Evolutionary conservation across 495 filamentous ascomycete species (phyloP).

Genomic region (Neurospora sp.): DNA sequence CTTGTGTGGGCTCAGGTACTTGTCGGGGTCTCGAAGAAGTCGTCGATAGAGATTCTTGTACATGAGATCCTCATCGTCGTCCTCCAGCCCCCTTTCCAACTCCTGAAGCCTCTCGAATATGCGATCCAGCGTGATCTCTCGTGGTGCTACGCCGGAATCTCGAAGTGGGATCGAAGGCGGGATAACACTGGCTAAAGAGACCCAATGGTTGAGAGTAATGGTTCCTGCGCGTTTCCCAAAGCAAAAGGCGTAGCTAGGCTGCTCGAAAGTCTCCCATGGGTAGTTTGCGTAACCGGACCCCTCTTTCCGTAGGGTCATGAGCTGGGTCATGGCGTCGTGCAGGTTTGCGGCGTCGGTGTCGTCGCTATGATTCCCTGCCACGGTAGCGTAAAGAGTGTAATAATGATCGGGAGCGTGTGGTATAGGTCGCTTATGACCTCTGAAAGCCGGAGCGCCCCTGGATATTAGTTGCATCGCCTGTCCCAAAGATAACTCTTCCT

Average conservation of each 20-base stretch:
- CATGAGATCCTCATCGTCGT: slow-evolving; percentile 43
- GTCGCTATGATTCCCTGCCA: slow-evolving; percentile 33
- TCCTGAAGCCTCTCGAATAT: slow-evolving; percentile 47
- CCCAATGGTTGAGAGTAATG: slow-evolving; percentile 51
- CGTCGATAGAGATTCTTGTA: slow-evolving; percentile 43
- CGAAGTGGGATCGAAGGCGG: slow-evolving; percentile 38
- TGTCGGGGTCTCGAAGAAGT: slow-evolving; percentile 43
- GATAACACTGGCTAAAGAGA: slow-evolving; percentile 36
- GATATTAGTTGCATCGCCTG: slow-evolving; percentile 39
- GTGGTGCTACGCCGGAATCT: slow-evolving; percentile 39
- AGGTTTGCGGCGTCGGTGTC: slow-evolving; percentile 33
- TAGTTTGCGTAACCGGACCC: slow-evolving; percentile 26
- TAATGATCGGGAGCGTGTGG: slow-evolving; percentile 39
- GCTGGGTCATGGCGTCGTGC: slow-evolving; percentile 39
- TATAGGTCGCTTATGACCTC: slow-evolving; percentile 35
- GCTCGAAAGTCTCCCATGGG: slow-evolving; percentile 57
- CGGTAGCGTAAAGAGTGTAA: slow-evolving; percentile 38
- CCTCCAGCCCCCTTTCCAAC: slow-evolving; percentile 46
- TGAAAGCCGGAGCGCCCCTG: slow-evolving; percentile 35
- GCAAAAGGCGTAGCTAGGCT: slow-evolving; percentile 52
- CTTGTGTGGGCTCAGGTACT: slow-evolving; percentile 37
- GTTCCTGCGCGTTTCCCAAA: slow-evolving; percentile 49
- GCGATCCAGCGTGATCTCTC: slow-evolving; percentile 40
- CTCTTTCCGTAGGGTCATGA: slow-evolving; percentile 35
- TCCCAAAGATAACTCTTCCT: slow-evolving; percentile 33